These are phyloP conservation scores for Angophora floribunda DNA, from an alignment of 345 rosid species.

Conservation along the genomic window DNA sequence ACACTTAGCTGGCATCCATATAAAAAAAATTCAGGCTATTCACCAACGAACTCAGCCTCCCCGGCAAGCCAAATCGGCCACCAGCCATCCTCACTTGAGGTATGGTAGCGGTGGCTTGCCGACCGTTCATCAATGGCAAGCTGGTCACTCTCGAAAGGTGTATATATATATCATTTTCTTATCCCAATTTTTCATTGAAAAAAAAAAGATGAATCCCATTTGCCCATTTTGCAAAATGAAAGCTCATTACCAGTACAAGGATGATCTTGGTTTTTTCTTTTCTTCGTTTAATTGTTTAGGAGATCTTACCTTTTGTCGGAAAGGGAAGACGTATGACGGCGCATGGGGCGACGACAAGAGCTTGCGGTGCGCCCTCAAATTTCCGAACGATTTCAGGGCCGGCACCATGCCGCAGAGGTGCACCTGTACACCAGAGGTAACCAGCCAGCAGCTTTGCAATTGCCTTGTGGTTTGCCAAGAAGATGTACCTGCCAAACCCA, in stretches of 20 bases:
- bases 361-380: neutral
- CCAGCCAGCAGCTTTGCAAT: neutral
- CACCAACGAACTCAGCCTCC: too few species aligned
- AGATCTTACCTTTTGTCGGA: neutral
- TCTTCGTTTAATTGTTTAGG: neutral
- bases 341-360: neutral
- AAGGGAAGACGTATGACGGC: neutral
- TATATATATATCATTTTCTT: too few species aligned
- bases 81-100: too few species aligned
- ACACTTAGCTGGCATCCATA: too few species aligned
- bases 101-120: too few species aligned
- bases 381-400: neutral
- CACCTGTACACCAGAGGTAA: neutral
- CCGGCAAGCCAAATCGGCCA: too few species aligned
- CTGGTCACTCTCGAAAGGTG: too few species aligned
- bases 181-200: neutral
- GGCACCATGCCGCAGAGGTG: neutral
- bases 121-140: too few species aligned
- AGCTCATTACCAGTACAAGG: neutral
- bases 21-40: too few species aligned
- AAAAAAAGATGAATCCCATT: neutral
- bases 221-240: neutral
- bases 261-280: neutral
- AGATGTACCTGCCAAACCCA: neutral
- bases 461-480: neutral